phyloP scores from a whole-genome alignment of 2,329 filamentous ascomycete genomes.

The Alternaria burnsii region DNA sequence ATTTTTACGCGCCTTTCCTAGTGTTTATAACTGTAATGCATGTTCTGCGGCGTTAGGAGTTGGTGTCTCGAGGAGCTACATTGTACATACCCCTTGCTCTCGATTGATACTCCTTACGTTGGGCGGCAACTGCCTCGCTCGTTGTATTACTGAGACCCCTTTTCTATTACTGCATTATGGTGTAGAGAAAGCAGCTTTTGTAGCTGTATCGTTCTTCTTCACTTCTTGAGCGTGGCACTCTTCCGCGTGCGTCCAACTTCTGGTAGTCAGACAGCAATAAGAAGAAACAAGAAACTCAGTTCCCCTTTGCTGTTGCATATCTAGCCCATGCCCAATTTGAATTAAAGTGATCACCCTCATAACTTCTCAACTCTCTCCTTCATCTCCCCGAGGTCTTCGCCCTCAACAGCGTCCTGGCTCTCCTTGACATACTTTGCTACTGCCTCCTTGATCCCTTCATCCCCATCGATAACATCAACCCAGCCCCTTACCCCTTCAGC shows the following conservation, averaged over 20 bases:
- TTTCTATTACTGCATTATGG: background rate
- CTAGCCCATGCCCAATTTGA: too few relatives aligned
- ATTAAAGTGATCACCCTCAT: background rate
- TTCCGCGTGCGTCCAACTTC: background rate
- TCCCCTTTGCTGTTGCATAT: too few relatives aligned
- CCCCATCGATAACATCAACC: constrained; percentile 63
- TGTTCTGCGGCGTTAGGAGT: constrained; percentile 14
- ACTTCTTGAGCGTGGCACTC: constrained; percentile 11
- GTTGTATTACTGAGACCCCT: constrained; percentile 17
- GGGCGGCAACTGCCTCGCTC: constrained; percentile 3
- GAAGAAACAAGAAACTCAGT: background rate
- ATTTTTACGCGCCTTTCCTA: constrained; percentile 5
- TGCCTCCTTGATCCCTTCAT: constrained; percentile 57
- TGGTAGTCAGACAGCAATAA: background rate
- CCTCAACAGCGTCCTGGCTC: constrained; percentile 58
- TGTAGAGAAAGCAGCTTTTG: constrained; percentile 5
- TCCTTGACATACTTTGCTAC: constrained; percentile 57
- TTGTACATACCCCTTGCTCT: constrained; percentile 24
- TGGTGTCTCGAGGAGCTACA: background rate
- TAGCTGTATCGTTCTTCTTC: background rate
- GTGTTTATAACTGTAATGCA: constrained; percentile 12
- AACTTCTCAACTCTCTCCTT: constrained; percentile 32
- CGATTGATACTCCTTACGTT: constrained; percentile 1
- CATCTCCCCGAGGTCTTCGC: constrained; percentile 61
- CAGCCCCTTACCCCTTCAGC: constrained; percentile 60